Conservation (phyloP, 345 rosid species). For the Orychophragmus violaceus region DNA sequence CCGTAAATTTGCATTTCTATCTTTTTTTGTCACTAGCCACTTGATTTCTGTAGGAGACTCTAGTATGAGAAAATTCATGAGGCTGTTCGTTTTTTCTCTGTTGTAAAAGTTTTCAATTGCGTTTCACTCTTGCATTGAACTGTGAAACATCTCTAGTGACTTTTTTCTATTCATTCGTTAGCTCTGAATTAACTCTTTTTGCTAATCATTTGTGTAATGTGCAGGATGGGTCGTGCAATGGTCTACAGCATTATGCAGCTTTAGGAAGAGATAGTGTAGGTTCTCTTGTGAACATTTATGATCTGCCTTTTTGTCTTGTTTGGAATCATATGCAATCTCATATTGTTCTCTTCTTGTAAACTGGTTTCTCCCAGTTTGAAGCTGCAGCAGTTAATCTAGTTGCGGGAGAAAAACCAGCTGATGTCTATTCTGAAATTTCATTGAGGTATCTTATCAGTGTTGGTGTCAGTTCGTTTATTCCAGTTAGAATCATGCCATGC, state of each 20-base stretch:
- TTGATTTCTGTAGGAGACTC: background rate
- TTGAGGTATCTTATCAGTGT: slow-evolving; percentile 48
- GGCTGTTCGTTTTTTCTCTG: background rate
- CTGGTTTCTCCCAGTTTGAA: slow-evolving; percentile 53
- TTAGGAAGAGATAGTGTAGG: slow-evolving; percentile 91
- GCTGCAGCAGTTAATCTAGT: slow-evolving; percentile 97
- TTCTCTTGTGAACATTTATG: slow-evolving; percentile 17
- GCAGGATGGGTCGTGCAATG: slow-evolving; percentile 99
- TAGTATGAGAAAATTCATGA: background rate
- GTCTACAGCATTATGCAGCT: slow-evolving; percentile 98
- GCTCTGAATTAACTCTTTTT: background rate
- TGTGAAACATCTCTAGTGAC: background rate
- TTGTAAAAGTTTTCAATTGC: background rate
- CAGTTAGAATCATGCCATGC: background rate
- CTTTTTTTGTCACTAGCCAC: background rate
- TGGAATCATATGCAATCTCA: background rate
- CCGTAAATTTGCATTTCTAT: slow-evolving; percentile 3
- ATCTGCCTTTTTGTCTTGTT: background rate
- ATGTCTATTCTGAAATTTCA: slow-evolving; percentile 94
- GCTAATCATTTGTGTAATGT: slow-evolving; percentile 1
- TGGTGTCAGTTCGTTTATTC: background rate
- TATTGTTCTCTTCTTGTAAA: slow-evolving; percentile 12
- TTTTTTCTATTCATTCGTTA: background rate
- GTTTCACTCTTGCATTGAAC: background rate
- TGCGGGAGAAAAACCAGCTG: slow-evolving; percentile 78